Evolutionary conservation across 2,329 filamentous ascomycete genomes (phyloP).

Genomic region (Penicillium digitatum): DNA sequence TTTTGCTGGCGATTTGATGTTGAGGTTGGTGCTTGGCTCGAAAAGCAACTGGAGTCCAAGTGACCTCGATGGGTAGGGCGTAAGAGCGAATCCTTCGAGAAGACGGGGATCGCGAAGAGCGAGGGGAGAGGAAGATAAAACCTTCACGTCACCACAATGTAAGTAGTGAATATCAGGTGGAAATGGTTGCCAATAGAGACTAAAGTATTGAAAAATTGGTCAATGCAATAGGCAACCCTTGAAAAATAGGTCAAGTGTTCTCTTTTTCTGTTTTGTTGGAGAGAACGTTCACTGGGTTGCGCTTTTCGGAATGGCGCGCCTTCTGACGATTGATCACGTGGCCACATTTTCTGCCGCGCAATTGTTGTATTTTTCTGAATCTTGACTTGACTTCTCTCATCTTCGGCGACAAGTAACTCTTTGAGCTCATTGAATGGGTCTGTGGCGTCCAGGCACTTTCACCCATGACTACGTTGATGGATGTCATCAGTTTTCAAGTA

Average conservation of each 20-base stretch:
- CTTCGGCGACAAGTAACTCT: background rate
- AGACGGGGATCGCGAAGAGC: constrained; percentile 29
- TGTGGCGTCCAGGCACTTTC: constrained; percentile 15
- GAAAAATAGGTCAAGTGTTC: constrained; percentile 2
- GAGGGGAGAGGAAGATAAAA: constrained; percentile 7
- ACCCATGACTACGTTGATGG: constrained; percentile 37
- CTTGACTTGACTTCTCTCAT: constrained; percentile 1
- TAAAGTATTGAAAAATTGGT: constrained; percentile 2
- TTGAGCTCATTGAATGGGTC: constrained; percentile 10
- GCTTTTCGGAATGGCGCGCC: constrained; percentile 31
- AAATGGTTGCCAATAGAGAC: background rate
- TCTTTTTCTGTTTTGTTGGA: constrained; percentile 1
- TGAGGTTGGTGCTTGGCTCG: constrained; percentile 22
- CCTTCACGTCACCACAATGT: constrained; percentile 2
- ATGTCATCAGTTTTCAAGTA: constrained; percentile 43
- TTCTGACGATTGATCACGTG: constrained; percentile 36
- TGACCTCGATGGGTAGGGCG: constrained; percentile 28
- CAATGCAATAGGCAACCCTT: constrained; percentile 2
- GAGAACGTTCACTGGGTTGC: constrained; percentile 13
- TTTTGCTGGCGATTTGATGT: constrained; percentile 14
- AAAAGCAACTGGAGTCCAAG: constrained; percentile 17
- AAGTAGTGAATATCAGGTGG: background rate
- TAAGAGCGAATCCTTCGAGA: constrained; percentile 22
- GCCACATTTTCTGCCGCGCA: constrained; percentile 28
- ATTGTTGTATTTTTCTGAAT: constrained; percentile 8